Conservation (phyloP, 805 yeast genomes). For the Brettanomyces nanus region DNA sequence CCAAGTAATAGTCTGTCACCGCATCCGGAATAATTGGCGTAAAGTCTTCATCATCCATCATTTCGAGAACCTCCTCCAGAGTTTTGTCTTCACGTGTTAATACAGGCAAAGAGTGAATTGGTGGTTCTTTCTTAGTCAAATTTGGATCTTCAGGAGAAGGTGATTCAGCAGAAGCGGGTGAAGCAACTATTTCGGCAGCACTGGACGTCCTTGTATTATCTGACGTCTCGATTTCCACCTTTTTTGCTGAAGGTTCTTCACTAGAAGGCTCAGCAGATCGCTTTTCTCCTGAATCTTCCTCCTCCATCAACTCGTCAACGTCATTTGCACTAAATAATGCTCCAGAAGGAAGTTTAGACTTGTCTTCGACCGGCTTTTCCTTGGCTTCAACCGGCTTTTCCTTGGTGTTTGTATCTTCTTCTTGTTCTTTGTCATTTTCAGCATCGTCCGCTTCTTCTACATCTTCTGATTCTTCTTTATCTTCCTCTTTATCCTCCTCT, state of each 20-base stretch:
- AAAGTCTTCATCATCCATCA: conserved; percentile 91
- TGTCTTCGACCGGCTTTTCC: background rate
- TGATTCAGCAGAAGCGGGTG: background rate
- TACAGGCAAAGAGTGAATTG: conserved; percentile 39
- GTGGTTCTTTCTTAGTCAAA: background rate
- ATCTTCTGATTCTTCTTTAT: background rate
- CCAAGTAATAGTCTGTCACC: conserved; percentile 85
- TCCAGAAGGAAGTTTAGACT: background rate
- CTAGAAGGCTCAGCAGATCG: conserved; percentile 2
- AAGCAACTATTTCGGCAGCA: background rate
- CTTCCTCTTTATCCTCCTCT: conserved; percentile 2
- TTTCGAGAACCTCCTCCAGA: conserved; percentile 69
- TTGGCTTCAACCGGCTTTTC: background rate
- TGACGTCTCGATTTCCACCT: background rate
- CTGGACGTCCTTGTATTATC: background rate
- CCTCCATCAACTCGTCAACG: conserved; percentile 6
- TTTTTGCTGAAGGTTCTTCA: background rate
- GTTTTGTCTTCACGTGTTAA: conserved; percentile 74
- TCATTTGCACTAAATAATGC: conserved; percentile 6
- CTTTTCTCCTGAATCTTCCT: conserved; percentile 2
- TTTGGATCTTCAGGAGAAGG: background rate
- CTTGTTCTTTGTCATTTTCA: background rate
- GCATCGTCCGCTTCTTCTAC: background rate
- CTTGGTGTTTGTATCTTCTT: background rate
- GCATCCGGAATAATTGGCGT: conserved; percentile 97